These are phyloP conservation scores for Decorospora gaudefroyi DNA, from an alignment of 2,329 filamentous ascomycete genomes.

Conservation along the genomic window DNA sequence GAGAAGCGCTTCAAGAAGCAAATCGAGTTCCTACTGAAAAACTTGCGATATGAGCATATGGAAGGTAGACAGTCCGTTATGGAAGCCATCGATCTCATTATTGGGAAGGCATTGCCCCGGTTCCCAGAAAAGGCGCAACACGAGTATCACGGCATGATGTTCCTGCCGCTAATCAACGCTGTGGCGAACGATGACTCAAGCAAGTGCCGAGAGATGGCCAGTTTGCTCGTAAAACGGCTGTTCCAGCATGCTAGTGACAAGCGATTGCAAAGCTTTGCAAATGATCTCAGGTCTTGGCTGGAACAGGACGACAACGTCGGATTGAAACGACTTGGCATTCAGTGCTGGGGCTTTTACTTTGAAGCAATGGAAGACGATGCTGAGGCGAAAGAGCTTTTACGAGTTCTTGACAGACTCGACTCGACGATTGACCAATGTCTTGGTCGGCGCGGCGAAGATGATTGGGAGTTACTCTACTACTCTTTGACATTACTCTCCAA, in stretches of 20 bases:
- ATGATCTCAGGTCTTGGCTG: conserved; percentile 74
- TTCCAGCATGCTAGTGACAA: conserved; percentile 79
- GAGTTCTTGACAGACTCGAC: conserved; percentile 58
- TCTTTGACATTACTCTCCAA: conserved; percentile 71
- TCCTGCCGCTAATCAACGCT: conserved; percentile 82
- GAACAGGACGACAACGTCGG: conserved; percentile 72
- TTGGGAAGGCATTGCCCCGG: conserved; percentile 66
- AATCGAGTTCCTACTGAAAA: conserved; percentile 83
- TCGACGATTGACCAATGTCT: conserved; percentile 58
- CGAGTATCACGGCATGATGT: conserved; percentile 79
- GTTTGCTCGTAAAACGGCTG: conserved; percentile 75
- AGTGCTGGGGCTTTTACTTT: conserved; percentile 82
- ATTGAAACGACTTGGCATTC: conserved; percentile 73
- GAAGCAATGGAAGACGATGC: conserved; percentile 61
- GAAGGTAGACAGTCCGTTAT: conserved; percentile 90
- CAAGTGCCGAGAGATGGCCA: conserved; percentile 82
- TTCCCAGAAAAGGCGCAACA: conserved; percentile 73
- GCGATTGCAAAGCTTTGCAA: conserved; percentile 70
- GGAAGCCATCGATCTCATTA: conserved; percentile 84
- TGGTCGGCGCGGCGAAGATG: conserved; percentile 57
- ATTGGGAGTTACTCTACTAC: conserved; percentile 75
- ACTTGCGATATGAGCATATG: conserved; percentile 86
- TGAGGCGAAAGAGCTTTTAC: conserved; percentile 67
- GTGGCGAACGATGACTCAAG: conserved; percentile 86
- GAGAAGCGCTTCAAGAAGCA: conserved; percentile 89